phyloP scores from a whole-genome alignment of 169 alveolate species.

The Cryptosporidium meleagridis region DNA sequence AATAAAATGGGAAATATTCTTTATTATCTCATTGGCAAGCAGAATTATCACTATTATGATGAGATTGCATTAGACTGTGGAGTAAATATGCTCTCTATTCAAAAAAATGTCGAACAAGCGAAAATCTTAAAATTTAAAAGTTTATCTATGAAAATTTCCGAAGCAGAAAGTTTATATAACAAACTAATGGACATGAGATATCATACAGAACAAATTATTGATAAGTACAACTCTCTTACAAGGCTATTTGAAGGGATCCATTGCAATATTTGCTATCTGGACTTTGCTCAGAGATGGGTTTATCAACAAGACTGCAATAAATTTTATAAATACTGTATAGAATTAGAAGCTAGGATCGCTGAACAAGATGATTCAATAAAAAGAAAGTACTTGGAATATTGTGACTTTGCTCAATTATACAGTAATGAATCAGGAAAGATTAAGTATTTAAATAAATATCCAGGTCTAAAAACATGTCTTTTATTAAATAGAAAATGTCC shows the following conservation, averaged over 20 bases:
- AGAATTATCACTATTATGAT: slow-evolving; percentile 14
- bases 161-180: slow-evolving; percentile 16
- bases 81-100: not conserved
- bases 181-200: slow-evolving; percentile 28
- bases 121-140: not conserved
- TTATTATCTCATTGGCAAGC: not conserved
- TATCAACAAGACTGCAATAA: slow-evolving; percentile 54
- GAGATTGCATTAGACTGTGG: slow-evolving; percentile 2
- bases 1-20: slow-evolving; percentile 34
- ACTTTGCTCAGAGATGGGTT: slow-evolving; percentile 62
- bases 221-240: slow-evolving; percentile 35
- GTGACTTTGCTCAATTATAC: slow-evolving; percentile 34
- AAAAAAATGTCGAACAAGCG: not conserved
- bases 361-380: slow-evolving; percentile 39
- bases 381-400: slow-evolving; percentile 18
- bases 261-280: slow-evolving; percentile 55
- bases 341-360: slow-evolving; percentile 66
- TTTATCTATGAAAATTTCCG: slow-evolving; percentile 1
- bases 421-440: not conserved
- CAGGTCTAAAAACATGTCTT: slow-evolving; percentile 14
- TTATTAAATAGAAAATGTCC: slow-evolving; percentile 38
- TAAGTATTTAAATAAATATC: slow-evolving; percentile 7
- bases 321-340: slow-evolving; percentile 43
- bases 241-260: slow-evolving; percentile 33
- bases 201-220: slow-evolving; percentile 13